Evolutionary conservation across 176 grass and related monocot genomes (phyloP).

Genomic region (Hyparrhenia diplandra): DNA sequence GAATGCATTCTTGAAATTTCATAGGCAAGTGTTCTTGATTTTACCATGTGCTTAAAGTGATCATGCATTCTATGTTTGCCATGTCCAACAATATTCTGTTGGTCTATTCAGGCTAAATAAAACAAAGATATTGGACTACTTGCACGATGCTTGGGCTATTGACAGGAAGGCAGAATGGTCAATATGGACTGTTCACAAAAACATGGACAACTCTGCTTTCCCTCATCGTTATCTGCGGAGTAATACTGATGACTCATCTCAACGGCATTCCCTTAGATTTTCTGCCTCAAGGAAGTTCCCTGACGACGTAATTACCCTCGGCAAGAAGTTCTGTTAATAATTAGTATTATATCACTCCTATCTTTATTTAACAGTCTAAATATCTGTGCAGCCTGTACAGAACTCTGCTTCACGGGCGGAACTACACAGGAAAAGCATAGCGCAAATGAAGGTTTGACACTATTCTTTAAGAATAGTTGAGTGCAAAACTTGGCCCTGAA

Average conservation of each 20-base stretch:
- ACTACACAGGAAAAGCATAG: conserved; percentile 92
- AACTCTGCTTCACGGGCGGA: conserved; percentile 72
- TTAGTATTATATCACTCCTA: background rate
- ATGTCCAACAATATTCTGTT: conserved; percentile 20
- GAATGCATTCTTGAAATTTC: conserved; percentile 98
- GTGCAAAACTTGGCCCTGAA: background rate
- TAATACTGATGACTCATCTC: conserved; percentile 62
- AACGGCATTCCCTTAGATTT: conserved; percentile 62
- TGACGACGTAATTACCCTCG: conserved; percentile 63
- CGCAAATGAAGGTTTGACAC: conserved; percentile 79
- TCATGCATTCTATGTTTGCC: background rate
- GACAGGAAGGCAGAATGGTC: conserved; percentile 93
- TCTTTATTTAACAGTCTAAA: conserved; percentile 26
- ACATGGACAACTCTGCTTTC: conserved; percentile 75
- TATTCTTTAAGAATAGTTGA: conserved; percentile 21
- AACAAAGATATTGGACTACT: conserved; percentile 80
- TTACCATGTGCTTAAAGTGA: background rate
- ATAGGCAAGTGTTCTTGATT: conserved; percentile 50
- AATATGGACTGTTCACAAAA: conserved; percentile 97
- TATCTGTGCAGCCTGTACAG: conserved; percentile 58
- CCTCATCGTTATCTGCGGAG: conserved; percentile 74
- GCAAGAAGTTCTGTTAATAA: background rate
- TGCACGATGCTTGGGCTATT: conserved; percentile 68
- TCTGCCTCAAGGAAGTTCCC: conserved; percentile 59
- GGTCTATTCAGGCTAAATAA: conserved; percentile 66